These are phyloP conservation scores for Haematococcus lacustris DNA, from an alignment of 139 green algal species.

Conservation along the genomic window DNA sequence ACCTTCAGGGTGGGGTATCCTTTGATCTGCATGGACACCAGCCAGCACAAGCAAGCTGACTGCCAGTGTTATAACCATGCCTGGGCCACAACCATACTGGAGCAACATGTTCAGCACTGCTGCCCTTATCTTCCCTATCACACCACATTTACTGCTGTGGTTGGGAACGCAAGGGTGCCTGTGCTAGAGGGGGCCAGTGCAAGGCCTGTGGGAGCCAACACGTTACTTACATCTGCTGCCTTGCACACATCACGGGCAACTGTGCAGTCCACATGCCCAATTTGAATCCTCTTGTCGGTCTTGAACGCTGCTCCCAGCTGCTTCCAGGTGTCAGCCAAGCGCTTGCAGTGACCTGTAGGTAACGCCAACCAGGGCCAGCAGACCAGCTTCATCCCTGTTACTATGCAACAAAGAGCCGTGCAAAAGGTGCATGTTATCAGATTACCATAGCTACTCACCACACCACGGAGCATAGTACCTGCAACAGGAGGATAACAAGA, in stretches of 20 bases:
- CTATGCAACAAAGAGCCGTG: not conserved
- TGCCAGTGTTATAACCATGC: not conserved
- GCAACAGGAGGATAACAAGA: not conserved
- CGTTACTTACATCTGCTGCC: constrained; percentile 33
- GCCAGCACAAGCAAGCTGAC: not conserved
- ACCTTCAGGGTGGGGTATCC: constrained; percentile 74
- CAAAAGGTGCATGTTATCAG: not conserved
- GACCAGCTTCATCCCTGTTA: not conserved
- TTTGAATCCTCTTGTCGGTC: constrained; percentile 24
- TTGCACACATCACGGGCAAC: constrained; percentile 43
- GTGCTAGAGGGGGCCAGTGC: no score
- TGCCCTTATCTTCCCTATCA: not conserved
- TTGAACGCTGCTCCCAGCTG: constrained; percentile 40
- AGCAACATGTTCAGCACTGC: not conserved
- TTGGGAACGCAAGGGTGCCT: not conserved
- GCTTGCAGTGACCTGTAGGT: constrained; percentile 64
- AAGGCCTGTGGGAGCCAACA: not conserved
- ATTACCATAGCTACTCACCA: constrained; percentile 11
- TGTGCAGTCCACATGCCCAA: constrained; percentile 64
- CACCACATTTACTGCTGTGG: not conserved
- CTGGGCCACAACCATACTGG: not conserved
- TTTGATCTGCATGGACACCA: constrained; percentile 38
- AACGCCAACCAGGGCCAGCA: not conserved
- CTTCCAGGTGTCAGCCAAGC: constrained; percentile 46
- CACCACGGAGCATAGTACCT: constrained; percentile 67